Base-by-base conservation (phyloP, 2,329 filamentous ascomycete species). In the Fusarium pseudonygamai region DNA sequence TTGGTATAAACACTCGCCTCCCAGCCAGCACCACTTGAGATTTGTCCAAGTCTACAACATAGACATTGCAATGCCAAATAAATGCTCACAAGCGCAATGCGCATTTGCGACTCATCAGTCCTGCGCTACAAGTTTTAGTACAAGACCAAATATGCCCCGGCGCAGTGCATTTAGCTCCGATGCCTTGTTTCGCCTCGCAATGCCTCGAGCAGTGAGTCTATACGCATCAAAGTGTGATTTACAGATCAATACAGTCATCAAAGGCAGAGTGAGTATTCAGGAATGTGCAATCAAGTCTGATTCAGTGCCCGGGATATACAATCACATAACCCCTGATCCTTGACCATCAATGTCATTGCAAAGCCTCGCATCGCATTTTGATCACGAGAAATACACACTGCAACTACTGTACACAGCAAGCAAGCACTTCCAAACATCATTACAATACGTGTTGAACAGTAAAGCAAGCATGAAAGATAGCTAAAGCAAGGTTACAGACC, bases 391-490 rank as follows among this genome's bases (percentile, higher is more conserved):
- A 52, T n/a, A n/a, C 34, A 28, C 34, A 40, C 15, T 37, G 34
- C 16, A 30, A 47, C 45, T 15, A 16, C 20, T 28, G 15, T 20
- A 20, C 28, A 60, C 34, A 39, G 20, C 24, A 28, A 34, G 39
- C 13, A 43, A 43, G 43, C 36, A 37, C 46, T 39, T 30, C 45
- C 26, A 62, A 55, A 43, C 49, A 50, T 71, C 50, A 71, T 62
- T 60, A 69, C 67, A 71, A 60, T 60, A 70, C 57, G 46, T 64
- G 58, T 62, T 69, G 50, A 42, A 60, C 53, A 68, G 66, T 57
- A 57, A 64, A 47, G 49, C 71, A 65, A 47, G 49, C 71, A 65
- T 60, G 36, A 72, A 65, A 69, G 71, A 53, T 71, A 72, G 37
- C 58, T 69, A 69, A 69, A 72, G 52, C 64, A 72, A 56, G 71